Base-by-base conservation (phyloP, 495 filamentous ascomycete genomes). In the Parachaetomium inaequale region DNA sequence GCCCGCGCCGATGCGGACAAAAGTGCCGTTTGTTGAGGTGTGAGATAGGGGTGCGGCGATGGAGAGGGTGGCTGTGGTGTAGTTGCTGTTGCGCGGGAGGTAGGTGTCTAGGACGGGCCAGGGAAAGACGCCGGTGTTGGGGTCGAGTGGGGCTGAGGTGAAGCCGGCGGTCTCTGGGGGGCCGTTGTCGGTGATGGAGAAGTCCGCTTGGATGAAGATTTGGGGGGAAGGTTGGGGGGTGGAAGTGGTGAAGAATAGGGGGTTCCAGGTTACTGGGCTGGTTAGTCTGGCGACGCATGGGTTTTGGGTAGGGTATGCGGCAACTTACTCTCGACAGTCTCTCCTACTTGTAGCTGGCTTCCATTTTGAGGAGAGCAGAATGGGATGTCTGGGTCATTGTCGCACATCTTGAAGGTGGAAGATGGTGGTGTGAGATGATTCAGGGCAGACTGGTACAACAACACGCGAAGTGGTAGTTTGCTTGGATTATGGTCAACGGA, bases 141-240 rank as follows among this genome's bases (percentile, higher is more conserved):
- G 58, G 23, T 55, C 55, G 56, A 71, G 31, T 4, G 52, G 31
- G 23, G 47, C 11, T 8, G 66, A 67, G 50, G 56, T 65, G 60
- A 68, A 67, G 61, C 66, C 68, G 32, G 55, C 52, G 17, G 49
- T 53, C 7, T n/a, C 45, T 25, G 32, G 28, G 23, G 25, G 12
- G 14, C 50, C 38, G 31, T 49, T 50, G 51, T 5, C 11, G 29
- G 55, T 31, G 43, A 59, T 19, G 57, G 56, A n/a, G 45, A 64
- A 68, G 26, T 66, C 63, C 58, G 63, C 67, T 59, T 67, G 62
- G 29, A 66, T 56, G 43, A 50, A 56, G 43, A 71, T 56, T 21
- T 55, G 43, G 17, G 40, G 40, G 5, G 65, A 57, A 1, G 47
- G 26, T 23, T 47, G 31, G 45, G 60, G 38, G 14, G 55, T 38